A percentile compares a stretch with the other conserved stretches of the same genome.
phyloP scores from a whole-genome alignment of 345 rosid genomes.

The Camelina laxa region DNA sequence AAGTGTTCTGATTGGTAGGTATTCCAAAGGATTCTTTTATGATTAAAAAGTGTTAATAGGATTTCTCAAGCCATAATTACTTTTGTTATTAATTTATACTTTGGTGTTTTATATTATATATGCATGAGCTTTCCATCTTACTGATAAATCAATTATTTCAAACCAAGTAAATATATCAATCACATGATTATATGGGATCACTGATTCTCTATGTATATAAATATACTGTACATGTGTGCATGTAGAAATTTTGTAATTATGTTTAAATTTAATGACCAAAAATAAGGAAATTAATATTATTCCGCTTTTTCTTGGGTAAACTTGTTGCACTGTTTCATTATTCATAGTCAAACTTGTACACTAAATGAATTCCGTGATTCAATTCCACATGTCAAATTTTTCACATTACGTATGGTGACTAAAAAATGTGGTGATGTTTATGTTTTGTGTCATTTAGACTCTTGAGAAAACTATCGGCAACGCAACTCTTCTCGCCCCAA shows the following conservation, averaged over 20 bases:
- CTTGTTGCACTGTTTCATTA: not conserved
- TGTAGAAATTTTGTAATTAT: no score
- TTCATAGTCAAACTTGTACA: not conserved
- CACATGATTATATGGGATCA: no score
- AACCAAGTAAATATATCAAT: no score
- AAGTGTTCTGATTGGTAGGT: not conserved
- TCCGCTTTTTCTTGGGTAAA: not conserved
- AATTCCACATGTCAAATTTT: not conserved
- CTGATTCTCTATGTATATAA: no score
- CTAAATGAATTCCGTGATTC: not conserved
- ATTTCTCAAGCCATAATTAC: no score
- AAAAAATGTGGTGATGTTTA: not conserved
- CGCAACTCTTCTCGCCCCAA: conserved; percentile 31
- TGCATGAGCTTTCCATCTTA: no score
- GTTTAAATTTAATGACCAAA: not conserved
- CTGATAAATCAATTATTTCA: no score
- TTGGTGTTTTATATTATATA: no score
- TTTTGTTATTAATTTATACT: no score
- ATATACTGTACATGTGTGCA: no score
- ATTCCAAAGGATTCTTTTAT: no score
- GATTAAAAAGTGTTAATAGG: no score
- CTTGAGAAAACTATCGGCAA: conserved; percentile 29
- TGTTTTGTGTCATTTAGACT: conserved; percentile 11
- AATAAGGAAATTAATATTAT: not conserved
- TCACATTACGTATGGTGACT: not conserved